Base-by-base conservation (phyloP, 345 rosid genomes). In the Kandelia obovata region DNA sequence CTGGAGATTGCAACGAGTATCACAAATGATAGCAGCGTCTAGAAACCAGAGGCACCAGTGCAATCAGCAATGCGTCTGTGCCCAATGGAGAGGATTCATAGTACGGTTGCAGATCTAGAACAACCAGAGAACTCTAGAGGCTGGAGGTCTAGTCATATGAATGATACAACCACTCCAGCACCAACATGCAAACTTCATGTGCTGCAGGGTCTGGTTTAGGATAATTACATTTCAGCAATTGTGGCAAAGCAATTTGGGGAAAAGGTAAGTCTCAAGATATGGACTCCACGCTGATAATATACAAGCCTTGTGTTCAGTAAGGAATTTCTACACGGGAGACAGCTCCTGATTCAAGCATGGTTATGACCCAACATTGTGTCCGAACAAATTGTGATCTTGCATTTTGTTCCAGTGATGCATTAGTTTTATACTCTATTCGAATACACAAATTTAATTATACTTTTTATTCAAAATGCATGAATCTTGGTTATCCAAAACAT, bases 1-100 rank as follows among this genome's bases (percentile, higher is more conserved):
- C 90, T 11, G 99, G 97, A 66, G n/a, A 84, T 88, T 56, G 93
- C 96, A 67, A 84, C 91, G n/a, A 47, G 93, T 92, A 63, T 92
- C 97, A 20, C 87, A 81, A 70, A 88, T 87, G 93, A 92, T 88
- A 89, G 99, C n/a, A 86, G 78, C 90, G 75, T 65, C 81, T 90
- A 58, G 97, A 95, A 27, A 56, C 80, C 21, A 35, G 67, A 67
- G 70, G 68, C 11, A 43, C 37, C 26, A 19, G 27, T 46, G 58
- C 25, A 63, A 57, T 28, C 27, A 34, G 51, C 71, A 49, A 49
- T 34, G 61, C 75, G 39, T 76, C 76, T 68, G 81, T 68, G 26
- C 70, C 91, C 71, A 73, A 73, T 73, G 79, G 77, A 71, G 77
- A 68, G 62, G 92, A 73, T n/a, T 47, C 73, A 68, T 74, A 25